Conservation (phyloP, 169 alveolate genomes). For the Plasmodium blacklocki region DNA sequence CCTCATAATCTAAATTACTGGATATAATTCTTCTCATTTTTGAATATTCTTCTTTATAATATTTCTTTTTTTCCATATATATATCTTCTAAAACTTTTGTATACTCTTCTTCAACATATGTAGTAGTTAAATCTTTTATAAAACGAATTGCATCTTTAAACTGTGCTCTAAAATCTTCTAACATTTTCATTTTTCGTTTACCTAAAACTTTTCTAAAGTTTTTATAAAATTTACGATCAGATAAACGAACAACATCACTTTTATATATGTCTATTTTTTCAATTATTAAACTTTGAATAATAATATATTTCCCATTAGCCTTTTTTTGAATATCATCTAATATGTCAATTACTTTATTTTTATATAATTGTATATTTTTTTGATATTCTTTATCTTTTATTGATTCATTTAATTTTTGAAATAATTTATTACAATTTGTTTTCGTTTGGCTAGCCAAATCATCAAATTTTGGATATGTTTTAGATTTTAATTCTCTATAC, state of each 20-base stretch:
- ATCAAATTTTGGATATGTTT: conserved; percentile 11
- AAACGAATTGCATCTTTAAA: conserved; percentile 18
- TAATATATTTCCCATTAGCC: conserved; percentile 18
- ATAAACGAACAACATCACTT: not conserved
- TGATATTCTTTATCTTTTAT: conserved; percentile 21
- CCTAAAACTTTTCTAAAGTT: conserved; percentile 49
- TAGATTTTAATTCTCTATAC: not conserved
- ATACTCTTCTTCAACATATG: conserved; percentile 17
- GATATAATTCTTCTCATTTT: conserved; percentile 27
- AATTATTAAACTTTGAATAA: not conserved
- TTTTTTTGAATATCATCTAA: conserved; percentile 12
- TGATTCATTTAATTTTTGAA: conserved; percentile 1
- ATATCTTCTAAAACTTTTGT: conserved; percentile 14
- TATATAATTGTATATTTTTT: conserved; percentile 22
- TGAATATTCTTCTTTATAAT: conserved; percentile 9
- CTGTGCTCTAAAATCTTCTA: conserved; percentile 23
- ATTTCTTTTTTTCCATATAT: conserved; percentile 6
- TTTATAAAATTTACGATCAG: conserved; percentile 13
- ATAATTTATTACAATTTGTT: not conserved
- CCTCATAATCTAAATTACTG: not conserved
- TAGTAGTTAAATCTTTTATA: conserved; percentile 38
- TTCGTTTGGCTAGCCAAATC: not conserved
- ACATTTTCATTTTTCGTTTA: not conserved
- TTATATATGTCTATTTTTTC: conserved; percentile 4
- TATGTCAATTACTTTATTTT: conserved; percentile 6